Conservation (phyloP, 805 yeast genomes). For the Yarrowia yakushimensis region DNA sequence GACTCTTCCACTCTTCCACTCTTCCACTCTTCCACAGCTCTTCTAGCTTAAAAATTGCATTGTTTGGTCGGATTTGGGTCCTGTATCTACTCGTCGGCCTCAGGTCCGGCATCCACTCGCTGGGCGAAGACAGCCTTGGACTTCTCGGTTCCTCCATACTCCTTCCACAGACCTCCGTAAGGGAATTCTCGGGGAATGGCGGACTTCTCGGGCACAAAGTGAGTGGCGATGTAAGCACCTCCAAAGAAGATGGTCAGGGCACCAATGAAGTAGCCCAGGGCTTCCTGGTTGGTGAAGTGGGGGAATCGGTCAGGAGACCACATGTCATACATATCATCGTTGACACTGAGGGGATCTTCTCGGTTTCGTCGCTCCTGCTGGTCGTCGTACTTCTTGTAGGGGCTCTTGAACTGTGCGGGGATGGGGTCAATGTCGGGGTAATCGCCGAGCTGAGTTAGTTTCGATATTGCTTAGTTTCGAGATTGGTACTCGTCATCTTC, state of each 20-base stretch:
- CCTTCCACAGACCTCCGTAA: constrained; percentile 68
- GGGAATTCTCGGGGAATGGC: constrained; percentile 77
- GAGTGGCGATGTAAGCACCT: constrained; percentile 46
- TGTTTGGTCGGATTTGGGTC: too few species aligned
- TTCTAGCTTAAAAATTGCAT: constrained; percentile 2
- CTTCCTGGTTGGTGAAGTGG: constrained; percentile 55
- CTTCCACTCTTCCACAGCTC: too few species aligned
- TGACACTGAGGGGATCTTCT: constrained; percentile 56
- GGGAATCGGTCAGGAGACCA: constrained; percentile 83
- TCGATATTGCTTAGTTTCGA: too few species aligned
- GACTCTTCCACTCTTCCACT: too few species aligned
- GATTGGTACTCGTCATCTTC: too few species aligned
- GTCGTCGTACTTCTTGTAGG: constrained; percentile 72
- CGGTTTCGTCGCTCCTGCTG: constrained; percentile 76
- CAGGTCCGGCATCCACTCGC: too few species aligned
- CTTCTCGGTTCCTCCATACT: constrained; percentile 55
- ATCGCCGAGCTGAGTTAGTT: constrained; percentile 40
- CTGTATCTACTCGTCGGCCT: constrained; percentile 28
- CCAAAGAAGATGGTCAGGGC: constrained; percentile 52
- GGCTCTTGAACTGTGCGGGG: constrained; percentile 64
- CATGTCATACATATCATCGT: constrained; percentile 71
- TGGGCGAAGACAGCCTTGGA: constrained; percentile 36
- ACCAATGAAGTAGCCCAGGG: constrained; percentile 52
- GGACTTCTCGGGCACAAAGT: constrained; percentile 60
- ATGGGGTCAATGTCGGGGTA: constrained; percentile 60